Base-by-base conservation (phyloP, 2,329 filamentous ascomycete genomes). In the Aaosphaeria pasadenensis region DNA sequence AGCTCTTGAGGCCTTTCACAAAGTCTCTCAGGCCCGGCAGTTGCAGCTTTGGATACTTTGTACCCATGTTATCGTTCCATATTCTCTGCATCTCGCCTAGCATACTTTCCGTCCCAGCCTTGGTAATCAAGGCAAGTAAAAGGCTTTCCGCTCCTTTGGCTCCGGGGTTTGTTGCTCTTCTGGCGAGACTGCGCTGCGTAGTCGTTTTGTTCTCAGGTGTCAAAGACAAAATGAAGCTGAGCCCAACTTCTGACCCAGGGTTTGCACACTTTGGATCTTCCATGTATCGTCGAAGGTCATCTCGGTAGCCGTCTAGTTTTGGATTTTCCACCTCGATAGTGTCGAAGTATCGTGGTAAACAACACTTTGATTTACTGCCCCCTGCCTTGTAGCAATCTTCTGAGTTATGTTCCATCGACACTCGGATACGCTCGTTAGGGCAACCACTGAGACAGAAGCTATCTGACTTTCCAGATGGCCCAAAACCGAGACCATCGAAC, bases 381-480 rank as follows among this genome's bases (percentile, higher is more conserved):
- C 42, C 42, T 11, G 11, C 39, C 7, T 11, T 11, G 24, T 30
- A 43, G 29, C 42, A 43, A 28, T 32, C 30, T 24, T 29, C 7
- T 5, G 42, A 29, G 7, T 24, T 30, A 7, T 29, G 42, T 11
- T 43, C 42, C 42, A 43, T 30, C 29, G 42, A 13, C 11, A 43
- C 42, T 11, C 42, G 42, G 29, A 43, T 24, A 11, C 42, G 9
- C 9, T 36, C 33, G 13, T 36, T 36, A 9, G 33, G 48, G 33
- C 48, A 51, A 13, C 45, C 45, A 45, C 48, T 45, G 9, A 44
- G 42, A 30, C 48, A 51, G 41, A 41, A 51, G 24, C 47, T 45
- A 24, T 44, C 43, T 11, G 45, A 45, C 1, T 44, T 45, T 17
- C 48, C 39, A 11, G 47, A 35, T 29, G 40, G 45, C 35, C 42